These are phyloP conservation scores for Pseudopithomyces maydicus DNA, from an alignment of 2,329 filamentous ascomycete species.

Conservation along the genomic window DNA sequence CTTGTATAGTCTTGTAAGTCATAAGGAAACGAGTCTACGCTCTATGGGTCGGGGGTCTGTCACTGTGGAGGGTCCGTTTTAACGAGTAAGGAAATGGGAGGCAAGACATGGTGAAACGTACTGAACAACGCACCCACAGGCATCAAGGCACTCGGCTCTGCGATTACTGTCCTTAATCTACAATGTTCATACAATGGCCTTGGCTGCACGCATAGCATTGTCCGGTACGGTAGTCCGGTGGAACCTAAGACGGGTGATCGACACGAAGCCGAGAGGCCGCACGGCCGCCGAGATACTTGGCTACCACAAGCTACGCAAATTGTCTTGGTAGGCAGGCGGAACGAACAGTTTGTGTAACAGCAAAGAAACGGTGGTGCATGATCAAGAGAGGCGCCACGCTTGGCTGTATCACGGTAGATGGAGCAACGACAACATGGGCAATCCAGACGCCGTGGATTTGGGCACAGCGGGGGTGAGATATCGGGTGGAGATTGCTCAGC, in stretches of 20 bases:
- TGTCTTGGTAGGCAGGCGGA: conserved; percentile 3
- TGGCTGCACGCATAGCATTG: conserved; percentile 2
- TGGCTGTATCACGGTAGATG: conserved; percentile 13
- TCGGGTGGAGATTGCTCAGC: conserved; percentile 2
- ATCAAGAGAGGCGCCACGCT: conserved; percentile 10
- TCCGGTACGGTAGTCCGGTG: background rate
- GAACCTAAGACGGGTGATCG: conserved; percentile 7
- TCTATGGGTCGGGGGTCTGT: no score
- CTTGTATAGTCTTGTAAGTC: background rate
- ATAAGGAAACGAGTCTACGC: background rate
- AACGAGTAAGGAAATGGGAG: background rate
- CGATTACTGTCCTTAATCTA: no score
- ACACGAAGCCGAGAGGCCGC: background rate
- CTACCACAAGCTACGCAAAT: conserved; percentile 4
- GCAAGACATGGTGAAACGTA: background rate
- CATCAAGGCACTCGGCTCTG: no score
- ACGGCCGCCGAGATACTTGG: conserved; percentile 12
- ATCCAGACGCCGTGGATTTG: background rate
- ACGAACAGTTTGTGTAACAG: background rate
- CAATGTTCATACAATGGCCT: background rate
- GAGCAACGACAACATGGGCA: background rate
- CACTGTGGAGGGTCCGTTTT: background rate
- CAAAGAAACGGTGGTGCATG: conserved; percentile 14
- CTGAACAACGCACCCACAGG: no score
- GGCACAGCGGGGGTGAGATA: background rate